Evolutionary conservation across 106 monocot genomes (phyloP).

Genomic region (Agapanthus africanus): DNA sequence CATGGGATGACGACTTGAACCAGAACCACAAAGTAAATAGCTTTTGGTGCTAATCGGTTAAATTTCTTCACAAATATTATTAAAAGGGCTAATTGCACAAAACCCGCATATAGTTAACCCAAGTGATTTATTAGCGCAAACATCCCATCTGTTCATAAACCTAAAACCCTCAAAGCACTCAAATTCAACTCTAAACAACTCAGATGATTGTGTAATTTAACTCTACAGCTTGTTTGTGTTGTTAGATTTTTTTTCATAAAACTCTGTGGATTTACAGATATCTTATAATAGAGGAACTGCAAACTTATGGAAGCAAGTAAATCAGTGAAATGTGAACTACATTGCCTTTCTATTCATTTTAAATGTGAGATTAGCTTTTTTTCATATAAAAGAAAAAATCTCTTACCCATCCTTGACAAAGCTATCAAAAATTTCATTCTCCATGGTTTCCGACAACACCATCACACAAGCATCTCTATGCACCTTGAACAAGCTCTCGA

Average conservation of each 20-base stretch:
- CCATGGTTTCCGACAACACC: slow-evolving; percentile 80
- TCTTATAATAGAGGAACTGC: no score
- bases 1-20: neutral
- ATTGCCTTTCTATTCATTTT: neutral
- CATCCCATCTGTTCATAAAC: no score
- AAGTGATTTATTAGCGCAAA: no score
- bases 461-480: slow-evolving; percentile 83
- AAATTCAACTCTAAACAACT: no score
- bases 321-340: neutral
- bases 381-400: neutral
- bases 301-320: no score
- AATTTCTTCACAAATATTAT: neutral
- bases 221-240: no score
- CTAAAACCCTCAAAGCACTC: no score
- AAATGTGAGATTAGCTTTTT: neutral
- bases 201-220: no score
- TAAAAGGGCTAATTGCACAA: no score
- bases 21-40: neutral
- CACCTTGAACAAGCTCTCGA: slow-evolving; percentile 82
- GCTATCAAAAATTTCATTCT: slow-evolving; percentile 73
- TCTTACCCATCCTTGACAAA: slow-evolving; percentile 84
- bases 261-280: no score
- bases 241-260: no score
- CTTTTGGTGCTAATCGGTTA: neutral
- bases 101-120: no score